Evolutionary conservation across 2,329 filamentous ascomycete species (phyloP).

Genomic region (Zymoseptoria crescenta): DNA sequence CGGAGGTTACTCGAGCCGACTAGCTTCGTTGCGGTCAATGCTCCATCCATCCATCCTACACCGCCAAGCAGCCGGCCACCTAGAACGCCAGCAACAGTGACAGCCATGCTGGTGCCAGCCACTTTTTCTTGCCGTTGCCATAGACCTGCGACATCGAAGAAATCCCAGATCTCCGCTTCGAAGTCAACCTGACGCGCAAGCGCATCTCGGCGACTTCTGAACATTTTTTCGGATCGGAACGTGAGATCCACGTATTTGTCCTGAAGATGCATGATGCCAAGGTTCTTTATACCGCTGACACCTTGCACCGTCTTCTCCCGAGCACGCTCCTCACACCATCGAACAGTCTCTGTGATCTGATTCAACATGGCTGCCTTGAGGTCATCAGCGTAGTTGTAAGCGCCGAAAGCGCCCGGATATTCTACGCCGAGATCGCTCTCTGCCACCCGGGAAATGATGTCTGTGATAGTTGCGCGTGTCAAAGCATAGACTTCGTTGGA

Average conservation of each 20-base stretch:
- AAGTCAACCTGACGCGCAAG: constrained; percentile 80
- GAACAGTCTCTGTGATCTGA: constrained; percentile 72
- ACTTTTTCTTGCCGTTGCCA: constrained; percentile 91
- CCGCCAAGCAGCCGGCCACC: constrained; percentile 75
- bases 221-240: constrained; percentile 92
- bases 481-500: constrained; percentile 80
- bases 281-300: constrained; percentile 78
- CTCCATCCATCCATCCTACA: constrained; percentile 82
- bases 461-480: constrained; percentile 65
- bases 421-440: constrained; percentile 71
- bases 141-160: constrained; percentile 77
- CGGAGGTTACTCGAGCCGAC: constrained; percentile 75
- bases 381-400: constrained; percentile 88
- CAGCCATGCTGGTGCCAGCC: constrained; percentile 85
- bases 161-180: constrained; percentile 82
- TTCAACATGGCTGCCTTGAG: constrained; percentile 87
- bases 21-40: constrained; percentile 70
- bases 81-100: constrained; percentile 82
- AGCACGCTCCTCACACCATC: constrained; percentile 77
- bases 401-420: constrained; percentile 77
- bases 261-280: constrained; percentile 81
- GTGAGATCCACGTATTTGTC: constrained; percentile 77
- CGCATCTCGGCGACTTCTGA: constrained; percentile 71
- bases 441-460: constrained; percentile 69
- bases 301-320: constrained; percentile 67